Conservation (phyloP, 2,329 filamentous ascomycete species). For the Macrophomina tecta region DNA sequence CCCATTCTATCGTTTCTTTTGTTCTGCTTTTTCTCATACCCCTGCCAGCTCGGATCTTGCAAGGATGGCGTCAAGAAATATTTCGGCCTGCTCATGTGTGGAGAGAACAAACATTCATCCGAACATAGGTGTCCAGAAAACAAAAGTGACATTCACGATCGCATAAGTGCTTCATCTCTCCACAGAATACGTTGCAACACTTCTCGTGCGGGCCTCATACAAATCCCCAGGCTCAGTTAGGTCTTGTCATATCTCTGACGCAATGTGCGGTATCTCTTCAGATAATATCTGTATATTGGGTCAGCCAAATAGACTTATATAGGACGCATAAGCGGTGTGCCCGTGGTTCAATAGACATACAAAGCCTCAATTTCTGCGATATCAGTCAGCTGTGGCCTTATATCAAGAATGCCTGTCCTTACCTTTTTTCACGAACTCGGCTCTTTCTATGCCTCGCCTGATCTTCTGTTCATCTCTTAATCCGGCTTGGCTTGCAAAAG, state of each 20-base stretch:
- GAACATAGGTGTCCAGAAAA: too few species aligned
- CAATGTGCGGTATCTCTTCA: slow-evolving; percentile 87
- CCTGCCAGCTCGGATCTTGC: not conserved
- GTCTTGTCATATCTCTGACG: slow-evolving; percentile 74
- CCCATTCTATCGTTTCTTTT: slow-evolving; percentile 12
- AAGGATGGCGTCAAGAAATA: too few species aligned
- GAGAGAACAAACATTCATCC: too few species aligned
- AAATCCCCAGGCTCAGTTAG: slow-evolving; percentile 27
- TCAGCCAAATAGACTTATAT: slow-evolving; percentile 30
- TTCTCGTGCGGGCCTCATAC: too few species aligned
- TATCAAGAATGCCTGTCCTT: slow-evolving; percentile 27
- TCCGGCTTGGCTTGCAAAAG: slow-evolving; percentile 77
- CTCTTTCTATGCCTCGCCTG: slow-evolving; percentile 73
- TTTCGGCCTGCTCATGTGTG: too few species aligned
- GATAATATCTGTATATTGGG: slow-evolving; percentile 71
- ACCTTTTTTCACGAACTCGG: slow-evolving; percentile 93
- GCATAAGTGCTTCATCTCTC: too few species aligned
- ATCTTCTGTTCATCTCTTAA: slow-evolving; percentile 78
- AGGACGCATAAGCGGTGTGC: too few species aligned
- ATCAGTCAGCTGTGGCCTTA: slow-evolving; percentile 20
- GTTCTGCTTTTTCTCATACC: slow-evolving; percentile 8
- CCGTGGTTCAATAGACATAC: slow-evolving; percentile 62
- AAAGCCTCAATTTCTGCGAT: slow-evolving; percentile 82
- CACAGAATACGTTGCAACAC: too few species aligned
- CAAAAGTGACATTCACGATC: too few species aligned